Evolutionary conservation across 306 rosid species (phyloP).

Genomic region (Betula pendula): DNA sequence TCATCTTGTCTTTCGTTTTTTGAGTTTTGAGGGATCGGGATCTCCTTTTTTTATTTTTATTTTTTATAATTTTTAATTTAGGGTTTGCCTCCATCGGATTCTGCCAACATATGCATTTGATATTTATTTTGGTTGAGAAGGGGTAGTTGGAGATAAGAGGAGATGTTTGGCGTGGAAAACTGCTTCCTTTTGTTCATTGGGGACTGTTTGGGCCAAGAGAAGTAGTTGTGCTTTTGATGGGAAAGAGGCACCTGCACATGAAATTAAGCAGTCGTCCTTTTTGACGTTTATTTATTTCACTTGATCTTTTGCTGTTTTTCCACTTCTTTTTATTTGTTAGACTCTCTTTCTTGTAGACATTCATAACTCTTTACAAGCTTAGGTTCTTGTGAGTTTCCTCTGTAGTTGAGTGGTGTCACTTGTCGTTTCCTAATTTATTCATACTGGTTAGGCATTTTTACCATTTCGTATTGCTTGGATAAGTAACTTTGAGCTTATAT

Average conservation of each 20-base stretch:
- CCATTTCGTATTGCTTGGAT: neutral
- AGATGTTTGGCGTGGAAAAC: neutral
- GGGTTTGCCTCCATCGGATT: too few relatives aligned
- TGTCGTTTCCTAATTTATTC: neutral
- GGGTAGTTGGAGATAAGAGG: neutral
- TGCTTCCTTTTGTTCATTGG: neutral
- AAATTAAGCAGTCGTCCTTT: neutral
- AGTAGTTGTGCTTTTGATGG: neutral
- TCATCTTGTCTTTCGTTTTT: too few relatives aligned
- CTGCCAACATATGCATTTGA: too few relatives aligned
- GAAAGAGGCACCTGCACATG: neutral
- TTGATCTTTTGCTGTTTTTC: neutral
- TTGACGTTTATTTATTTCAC: neutral
- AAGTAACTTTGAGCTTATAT: neutral
- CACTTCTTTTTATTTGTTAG: neutral
- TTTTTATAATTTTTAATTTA: too few relatives aligned
- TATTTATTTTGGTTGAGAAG: neutral
- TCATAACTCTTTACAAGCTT: neutral
- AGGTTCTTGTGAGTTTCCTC: neutral
- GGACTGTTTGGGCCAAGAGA: slow-evolving; percentile 6
- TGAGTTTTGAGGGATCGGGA: too few relatives aligned
- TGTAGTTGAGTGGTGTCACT: neutral
- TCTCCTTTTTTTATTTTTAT: too few relatives aligned
- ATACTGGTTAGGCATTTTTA: neutral
- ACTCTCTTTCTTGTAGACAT: neutral